Percentiles rank a stretch among this genome's conserved stretches.
phyloP scores from a whole-genome alignment of 768 basidiomycete species.

The Podaxis sp. region DNA sequence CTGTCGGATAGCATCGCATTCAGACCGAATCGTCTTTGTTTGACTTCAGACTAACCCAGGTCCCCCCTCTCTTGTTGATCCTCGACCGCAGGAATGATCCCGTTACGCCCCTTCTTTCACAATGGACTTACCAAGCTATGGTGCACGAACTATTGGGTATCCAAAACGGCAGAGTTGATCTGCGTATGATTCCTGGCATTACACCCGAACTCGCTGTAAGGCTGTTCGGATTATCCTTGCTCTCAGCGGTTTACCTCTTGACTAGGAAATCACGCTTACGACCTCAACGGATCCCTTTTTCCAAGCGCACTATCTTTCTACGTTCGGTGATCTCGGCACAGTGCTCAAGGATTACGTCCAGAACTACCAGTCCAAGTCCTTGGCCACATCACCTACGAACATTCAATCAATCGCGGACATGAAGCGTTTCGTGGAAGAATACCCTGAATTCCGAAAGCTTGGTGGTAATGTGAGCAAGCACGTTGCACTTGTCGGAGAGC shows the following conservation, averaged over 20 bases:
- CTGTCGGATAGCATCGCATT: constrained; percentile 62
- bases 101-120: constrained; percentile 91
- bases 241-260: constrained; percentile 9
- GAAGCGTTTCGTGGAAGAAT: constrained; percentile 97
- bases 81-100: constrained; percentile 97
- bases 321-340: constrained; percentile 95
- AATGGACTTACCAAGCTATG: constrained; percentile 99
- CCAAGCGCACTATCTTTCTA: constrained; percentile 84
- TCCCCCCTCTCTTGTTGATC: constrained; percentile 86
- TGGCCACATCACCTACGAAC: constrained; percentile 69
- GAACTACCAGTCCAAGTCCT: constrained; percentile 84
- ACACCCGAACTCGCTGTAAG: constrained; percentile 80
- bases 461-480: constrained; percentile 99
- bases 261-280: constrained; percentile 90
- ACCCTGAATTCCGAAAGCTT: constrained; percentile 94
- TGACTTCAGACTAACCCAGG: constrained; percentile 88
- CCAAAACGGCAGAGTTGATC: constrained; percentile 88
- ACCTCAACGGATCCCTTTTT: constrained; percentile 93
- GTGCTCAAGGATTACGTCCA: constrained; percentile 91
- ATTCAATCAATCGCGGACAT: constrained; percentile 96
- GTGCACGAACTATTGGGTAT: constrained; percentile 95
- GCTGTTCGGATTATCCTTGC: constrained; percentile 6
- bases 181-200: constrained; percentile 83
- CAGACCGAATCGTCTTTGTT: constrained; percentile 82
- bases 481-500: constrained; percentile 93